Evolutionary conservation across 2,329 filamentous ascomycete genomes (phyloP).

Genomic region (Diaporthe sp.): DNA sequence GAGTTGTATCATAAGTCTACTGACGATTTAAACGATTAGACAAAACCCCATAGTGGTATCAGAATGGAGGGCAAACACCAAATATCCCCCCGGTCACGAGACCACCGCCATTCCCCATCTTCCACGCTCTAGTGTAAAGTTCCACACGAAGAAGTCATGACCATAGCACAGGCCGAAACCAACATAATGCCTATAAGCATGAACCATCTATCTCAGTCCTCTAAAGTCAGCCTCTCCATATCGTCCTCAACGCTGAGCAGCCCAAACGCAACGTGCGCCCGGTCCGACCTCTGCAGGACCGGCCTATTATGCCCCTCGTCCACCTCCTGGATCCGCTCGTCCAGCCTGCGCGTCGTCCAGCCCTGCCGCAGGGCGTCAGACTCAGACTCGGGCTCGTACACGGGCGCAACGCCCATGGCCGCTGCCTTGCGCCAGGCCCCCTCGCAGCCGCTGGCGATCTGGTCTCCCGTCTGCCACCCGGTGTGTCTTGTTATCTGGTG

Average conservation of each 20-base stretch:
- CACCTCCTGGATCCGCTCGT: constrained; percentile 63
- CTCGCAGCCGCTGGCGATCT: constrained; percentile 88
- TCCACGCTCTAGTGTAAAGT: background rate
- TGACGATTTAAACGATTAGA: constrained; percentile 30
- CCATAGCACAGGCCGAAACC: background rate
- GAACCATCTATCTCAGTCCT: constrained; percentile 43
- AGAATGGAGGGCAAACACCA: constrained; percentile 13
- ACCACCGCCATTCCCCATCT: background rate
- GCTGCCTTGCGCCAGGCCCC: constrained; percentile 84
- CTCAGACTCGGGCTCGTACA: constrained; percentile 67
- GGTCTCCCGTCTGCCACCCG: constrained; percentile 86
- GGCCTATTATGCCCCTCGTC: constrained; percentile 58
- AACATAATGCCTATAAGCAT: background rate
- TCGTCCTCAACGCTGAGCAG: constrained; percentile 84
- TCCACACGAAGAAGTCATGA: background rate
- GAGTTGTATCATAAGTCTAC: constrained; percentile 39
- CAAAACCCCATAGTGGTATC: constrained; percentile 25
- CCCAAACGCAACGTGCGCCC: constrained; percentile 82
- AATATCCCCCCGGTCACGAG: constrained; percentile 30
- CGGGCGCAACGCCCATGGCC: constrained; percentile 79
- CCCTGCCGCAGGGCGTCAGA: constrained; percentile 36
- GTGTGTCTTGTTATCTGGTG: constrained; percentile 83
- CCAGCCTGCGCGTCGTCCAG: constrained; percentile 65
- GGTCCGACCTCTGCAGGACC: constrained; percentile 72
- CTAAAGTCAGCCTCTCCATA: constrained; percentile 72